Evolutionary conservation across 1,139 yeast species (phyloP), one percentile per base, ranked within the genome.

Genomic region (Blastobotrys illinoisensis): DNA sequence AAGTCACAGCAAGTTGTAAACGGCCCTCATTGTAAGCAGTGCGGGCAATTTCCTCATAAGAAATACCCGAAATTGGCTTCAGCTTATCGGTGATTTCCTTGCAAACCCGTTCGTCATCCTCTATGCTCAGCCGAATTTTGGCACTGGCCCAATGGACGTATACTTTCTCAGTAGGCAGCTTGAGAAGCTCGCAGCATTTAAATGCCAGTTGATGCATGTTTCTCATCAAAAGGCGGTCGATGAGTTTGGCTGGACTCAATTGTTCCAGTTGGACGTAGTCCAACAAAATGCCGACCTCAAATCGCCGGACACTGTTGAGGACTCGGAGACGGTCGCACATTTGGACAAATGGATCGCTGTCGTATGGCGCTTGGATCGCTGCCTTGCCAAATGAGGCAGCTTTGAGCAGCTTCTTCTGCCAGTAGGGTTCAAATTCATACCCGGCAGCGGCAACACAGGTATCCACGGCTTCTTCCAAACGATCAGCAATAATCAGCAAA

Each of bases 371-470:
- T 2, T 73, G 79, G 28, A 80, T 68, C 46, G 86, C 82, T 0
- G 88, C 78, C 66, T 91, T 93, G 0, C 97, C 99, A 71, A 91
- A 88, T 0, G 89, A 77, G 0, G 93, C 97, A 0, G 97, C 96
- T 57, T 82, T 78, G 36, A 93, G 71, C 3, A 93, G 74, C 54
- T 80, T 81, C 66, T 90, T 90, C 64, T 93, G 99, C 86, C 93
- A 81, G 51, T 76, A 74, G 0, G 86, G 79, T 57, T 84, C 87
- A 63, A 88, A 82, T 63, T 91, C 98, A 52, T 84, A 85, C 6
- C 83, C 71, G 0, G 97, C 87, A 0, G 95, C 95, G 2, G 78
- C 73, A 9, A 91, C 77, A 66, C 97, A 88, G 23, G 79, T 80
- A 43, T 79, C 77, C 1, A 91, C 85, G 0, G 97, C 97, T 9